Percentiles rank a stretch among this genome's conserved stretches.
These are phyloP conservation scores for Eucalyptus dawsonii DNA, from an alignment of 345 rosid genomes.

Conservation along the genomic window DNA sequence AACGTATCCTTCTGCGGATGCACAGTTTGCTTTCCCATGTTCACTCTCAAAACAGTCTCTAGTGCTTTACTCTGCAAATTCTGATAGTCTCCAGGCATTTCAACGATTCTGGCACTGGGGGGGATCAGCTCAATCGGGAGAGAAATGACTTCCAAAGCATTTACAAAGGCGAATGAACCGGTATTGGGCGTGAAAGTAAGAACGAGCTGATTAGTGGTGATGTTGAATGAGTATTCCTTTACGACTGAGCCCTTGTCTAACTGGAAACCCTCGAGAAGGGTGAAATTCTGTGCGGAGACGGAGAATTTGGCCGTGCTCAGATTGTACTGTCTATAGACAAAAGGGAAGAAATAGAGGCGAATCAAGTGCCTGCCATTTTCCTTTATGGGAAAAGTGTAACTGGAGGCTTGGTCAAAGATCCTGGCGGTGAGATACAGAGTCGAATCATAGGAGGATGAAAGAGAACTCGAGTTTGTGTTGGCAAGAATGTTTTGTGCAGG, in stretches of 20 bases:
- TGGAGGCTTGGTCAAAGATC: conserved; percentile 26
- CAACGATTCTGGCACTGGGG: conserved; percentile 12
- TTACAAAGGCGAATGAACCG: conserved; percentile 53
- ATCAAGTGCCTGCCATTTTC: conserved; percentile 49
- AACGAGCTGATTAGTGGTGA: conserved; percentile 22
- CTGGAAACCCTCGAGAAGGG: conserved; percentile 39
- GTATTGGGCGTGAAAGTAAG: conserved; percentile 33
- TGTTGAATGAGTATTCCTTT: conserved; percentile 51
- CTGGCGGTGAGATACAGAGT: conserved; percentile 47
- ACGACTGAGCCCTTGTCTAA: conserved; percentile 5
- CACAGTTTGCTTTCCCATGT: conserved; percentile 69
- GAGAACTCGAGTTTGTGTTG: conserved; percentile 4
- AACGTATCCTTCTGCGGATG: conserved; percentile 34
- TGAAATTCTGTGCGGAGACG: conserved; percentile 53
- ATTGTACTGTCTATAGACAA: conserved; percentile 13
- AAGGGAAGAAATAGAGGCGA: conserved; percentile 71
- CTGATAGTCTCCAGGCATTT: background rate
- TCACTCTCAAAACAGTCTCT: conserved; percentile 72
- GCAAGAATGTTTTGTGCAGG: conserved; percentile 7
- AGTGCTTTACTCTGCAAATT: conserved; percentile 26
- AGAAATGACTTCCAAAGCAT: conserved; percentile 62
- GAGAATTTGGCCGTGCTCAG: conserved; percentile 55
- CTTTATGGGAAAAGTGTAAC: conserved; percentile 32
- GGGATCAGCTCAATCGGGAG: conserved; percentile 56
- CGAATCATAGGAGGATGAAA: conserved; percentile 10